Base-by-base conservation (phyloP, 345 rosid species). In the Pseudoturritis turrita region DNA sequence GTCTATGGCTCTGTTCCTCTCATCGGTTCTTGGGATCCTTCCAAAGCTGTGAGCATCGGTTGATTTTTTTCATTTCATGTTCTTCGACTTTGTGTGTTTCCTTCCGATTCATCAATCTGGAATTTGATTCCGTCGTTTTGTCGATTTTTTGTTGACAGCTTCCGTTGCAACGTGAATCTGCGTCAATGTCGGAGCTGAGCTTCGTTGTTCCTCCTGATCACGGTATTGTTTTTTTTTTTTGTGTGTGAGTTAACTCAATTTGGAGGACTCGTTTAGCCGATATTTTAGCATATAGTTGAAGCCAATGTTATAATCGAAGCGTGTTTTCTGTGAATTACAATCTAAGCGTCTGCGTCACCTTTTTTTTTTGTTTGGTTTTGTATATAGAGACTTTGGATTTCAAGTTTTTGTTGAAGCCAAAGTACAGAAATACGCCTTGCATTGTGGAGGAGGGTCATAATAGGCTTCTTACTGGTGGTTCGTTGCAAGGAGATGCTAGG, bases 131-230 rank as follows among this genome's bases (percentile, higher is more conserved):
- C 47, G 5, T 58, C 54, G 18, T 19, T 40, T 25, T 45, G 3
- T 68, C 55, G 12, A 7, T 35, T n/a, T 17, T 28, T 61, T 13
- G 14, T 22, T 23, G 6, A 64, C 23, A 93, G 98, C 91, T 95
- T 73, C 74, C 89, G 46, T 66, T 91, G 98, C 96, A 72, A 75
- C 96, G 98, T 22, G 99, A 95, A 78, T 89, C 98, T 17, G 86
- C 92, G 67, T 88, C 92, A 54, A 85, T 85, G 88, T 95, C 96
- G 87, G 97, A 87, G 23, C 63, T 89, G 58, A 87, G 99, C 81
- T 95, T 95, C 55, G 99, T 95, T 62, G 96, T 95, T 75, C 96
- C 99, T 73, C 87, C 99, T 53, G 89, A 95, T 83, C 99, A 95
- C 66, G 97, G 99, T 95, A 71, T 41, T 53, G 10, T 7, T 14